A percentile compares a stretch with the other conserved stretches of the same genome.
These are phyloP conservation scores for Licmophora abbreviata DNA, from an alignment of 108 stramenopile species.

Conservation along the genomic window DNA sequence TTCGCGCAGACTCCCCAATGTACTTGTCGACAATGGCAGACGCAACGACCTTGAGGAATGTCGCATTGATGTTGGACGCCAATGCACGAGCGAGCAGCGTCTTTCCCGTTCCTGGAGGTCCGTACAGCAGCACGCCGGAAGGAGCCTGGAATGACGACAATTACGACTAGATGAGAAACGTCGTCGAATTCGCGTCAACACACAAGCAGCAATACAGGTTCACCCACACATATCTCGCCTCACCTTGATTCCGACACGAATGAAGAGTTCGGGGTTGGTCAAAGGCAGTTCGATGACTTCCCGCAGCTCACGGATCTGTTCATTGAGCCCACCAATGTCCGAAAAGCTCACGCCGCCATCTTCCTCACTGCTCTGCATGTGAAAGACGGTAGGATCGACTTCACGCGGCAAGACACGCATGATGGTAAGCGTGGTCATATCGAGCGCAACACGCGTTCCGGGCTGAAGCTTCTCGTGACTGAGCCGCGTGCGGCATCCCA, in stretches of 20 bases:
- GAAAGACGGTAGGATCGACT: constrained; percentile 98
- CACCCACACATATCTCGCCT: constrained; percentile 5
- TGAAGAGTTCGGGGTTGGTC: constrained; percentile 97
- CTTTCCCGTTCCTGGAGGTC: constrained; percentile 94
- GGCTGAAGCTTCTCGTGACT: constrained; percentile 89
- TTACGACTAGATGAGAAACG: neutral
- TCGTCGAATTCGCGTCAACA: neutral
- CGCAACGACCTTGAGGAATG: constrained; percentile 97
- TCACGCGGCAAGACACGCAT: constrained; percentile 96
- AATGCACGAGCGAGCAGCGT: constrained; percentile 91
- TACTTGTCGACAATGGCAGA: constrained; percentile 99
- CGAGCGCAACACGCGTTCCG: constrained; percentile 94
- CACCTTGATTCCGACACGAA: constrained; percentile 97
- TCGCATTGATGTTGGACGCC: constrained; percentile 94
- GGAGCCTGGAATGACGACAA: constrained; percentile 36
- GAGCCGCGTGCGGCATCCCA: constrained; percentile 88
- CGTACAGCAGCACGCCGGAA: constrained; percentile 85
- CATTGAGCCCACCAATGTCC: constrained; percentile 94
- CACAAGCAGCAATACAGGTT: neutral
- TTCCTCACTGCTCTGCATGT: constrained; percentile 93
- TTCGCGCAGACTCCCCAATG: constrained; percentile 97
- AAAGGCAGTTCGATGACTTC: constrained; percentile 98
- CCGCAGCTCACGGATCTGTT: constrained; percentile 95
- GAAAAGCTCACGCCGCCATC: constrained; percentile 90
- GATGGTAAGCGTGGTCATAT: constrained; percentile 99